These are phyloP conservation scores for Eutrema yunnanense DNA, from an alignment of 345 rosid genomes.

Conservation along the genomic window DNA sequence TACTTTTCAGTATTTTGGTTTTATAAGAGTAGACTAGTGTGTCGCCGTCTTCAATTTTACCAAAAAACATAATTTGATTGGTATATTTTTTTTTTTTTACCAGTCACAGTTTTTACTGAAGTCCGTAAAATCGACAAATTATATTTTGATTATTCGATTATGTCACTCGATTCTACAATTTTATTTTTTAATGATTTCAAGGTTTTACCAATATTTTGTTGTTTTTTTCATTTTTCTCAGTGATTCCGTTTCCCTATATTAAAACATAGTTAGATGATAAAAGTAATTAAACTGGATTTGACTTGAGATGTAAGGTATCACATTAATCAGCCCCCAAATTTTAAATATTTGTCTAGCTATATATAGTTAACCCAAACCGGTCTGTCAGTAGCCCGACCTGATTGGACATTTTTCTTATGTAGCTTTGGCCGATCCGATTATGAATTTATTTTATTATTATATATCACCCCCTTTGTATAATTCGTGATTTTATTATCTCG, in stretches of 20 bases:
- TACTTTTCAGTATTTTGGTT: background rate
- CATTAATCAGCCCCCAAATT: constrained; percentile 2
- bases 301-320: constrained; percentile 8
- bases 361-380: constrained; percentile 22
- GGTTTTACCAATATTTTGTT: background rate
- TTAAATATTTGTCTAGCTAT: constrained; percentile 14
- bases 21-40: background rate
- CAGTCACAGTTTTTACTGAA: background rate
- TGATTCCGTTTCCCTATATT: background rate
- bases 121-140: background rate
- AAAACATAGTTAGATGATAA: background rate
- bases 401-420: constrained; percentile 23
- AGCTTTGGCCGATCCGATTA: constrained; percentile 19
- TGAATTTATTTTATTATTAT: background rate
- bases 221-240: background rate
- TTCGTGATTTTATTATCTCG: background rate
- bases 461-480: background rate
- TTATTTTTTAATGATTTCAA: background rate
- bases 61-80: background rate
- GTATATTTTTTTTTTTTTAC: background rate
- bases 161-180: background rate
- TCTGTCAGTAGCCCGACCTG: constrained; percentile 30
- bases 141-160: background rate
- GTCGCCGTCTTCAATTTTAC: background rate
- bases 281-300: background rate